Percentiles rank a stretch among this genome's conserved stretches.
Conservation (phyloP, 139 green algal genomes). For the Chlamydomonas sphaeroides region DNA sequence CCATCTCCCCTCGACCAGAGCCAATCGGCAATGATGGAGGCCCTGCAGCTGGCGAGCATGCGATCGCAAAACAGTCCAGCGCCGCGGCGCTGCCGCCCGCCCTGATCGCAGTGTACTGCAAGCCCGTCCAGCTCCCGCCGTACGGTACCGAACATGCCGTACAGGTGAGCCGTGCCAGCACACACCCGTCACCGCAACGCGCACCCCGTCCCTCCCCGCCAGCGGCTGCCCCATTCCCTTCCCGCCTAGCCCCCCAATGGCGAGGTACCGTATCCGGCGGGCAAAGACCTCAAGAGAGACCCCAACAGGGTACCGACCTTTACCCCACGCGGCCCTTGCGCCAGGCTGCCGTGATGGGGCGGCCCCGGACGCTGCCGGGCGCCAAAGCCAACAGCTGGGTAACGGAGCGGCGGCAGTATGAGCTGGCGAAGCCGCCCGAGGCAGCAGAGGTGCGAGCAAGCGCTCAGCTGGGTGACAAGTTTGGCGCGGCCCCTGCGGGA, state of each 20-base stretch:
- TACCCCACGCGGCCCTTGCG: no score
- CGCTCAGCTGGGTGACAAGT: not conserved
- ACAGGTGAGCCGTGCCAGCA: not conserved
- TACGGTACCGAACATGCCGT: conserved; percentile 12
- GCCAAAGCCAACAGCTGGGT: conserved; percentile 34
- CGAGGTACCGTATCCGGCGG: not conserved
- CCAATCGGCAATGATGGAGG: no score
- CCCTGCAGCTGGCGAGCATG: not conserved
- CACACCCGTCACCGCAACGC: not conserved
- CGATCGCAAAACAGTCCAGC: not conserved
- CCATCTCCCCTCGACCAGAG: not conserved
- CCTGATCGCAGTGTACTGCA: conserved; percentile 9
- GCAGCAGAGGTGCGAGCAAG: conserved; percentile 1
- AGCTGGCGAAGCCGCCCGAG: conserved; percentile 9
- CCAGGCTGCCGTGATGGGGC: conserved; percentile 27
- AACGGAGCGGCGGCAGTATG: conserved; percentile 4
- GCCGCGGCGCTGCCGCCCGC: not conserved
- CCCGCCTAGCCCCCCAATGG: not conserved
- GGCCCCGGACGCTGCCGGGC: not conserved
- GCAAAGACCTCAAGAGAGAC: no score
- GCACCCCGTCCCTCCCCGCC: not conserved
- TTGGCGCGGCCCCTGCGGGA: not conserved
- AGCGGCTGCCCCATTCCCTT: not conserved
- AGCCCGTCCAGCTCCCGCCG: not conserved
- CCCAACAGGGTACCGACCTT: no score